Evolutionary conservation across 805 yeast species (phyloP), one percentile per base, ranked within the genome.

Genomic region (Yarrowia keelungensis): DNA sequence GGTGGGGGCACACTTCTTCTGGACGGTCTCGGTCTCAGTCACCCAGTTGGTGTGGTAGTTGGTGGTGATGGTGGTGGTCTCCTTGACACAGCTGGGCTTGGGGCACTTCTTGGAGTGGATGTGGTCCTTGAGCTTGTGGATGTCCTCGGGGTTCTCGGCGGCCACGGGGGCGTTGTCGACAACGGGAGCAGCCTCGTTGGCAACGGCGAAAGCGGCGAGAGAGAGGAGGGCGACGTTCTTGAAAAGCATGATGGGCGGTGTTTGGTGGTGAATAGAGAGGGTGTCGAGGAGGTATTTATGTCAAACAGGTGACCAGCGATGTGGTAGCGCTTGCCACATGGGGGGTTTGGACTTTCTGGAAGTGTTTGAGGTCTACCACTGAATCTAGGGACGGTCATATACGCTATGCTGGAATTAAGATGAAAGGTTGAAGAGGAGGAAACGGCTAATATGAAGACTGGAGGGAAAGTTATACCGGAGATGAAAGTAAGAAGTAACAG

Each of bases 201-300:
- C 61, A n/a, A 54, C 46, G n/a, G 14, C 61, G 8, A 54, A 54
- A 22, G 61, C 45, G 61, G 61, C 61, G 36, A 54, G 61, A 54
- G 61, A 54, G 46, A 54, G 61, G 11, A 54, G 12, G 36, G 61
- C 61, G 15, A 54, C 41, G 61, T 54, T 39, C 46, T 54, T 54
- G 61, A 54, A 41, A 54, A 54, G 61, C 61, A 54, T 54, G 45
- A 19, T 54, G 32, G 11, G 8, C 2, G 26, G 32, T 11, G 26
- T 4, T 47, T 26, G 53, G 14, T 51, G 58, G 22, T 3, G 35
- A 19, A 3, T 19, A 16, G n/a, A 7, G 43, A 11, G 43, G 15
- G 35, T 22, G 8, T n/a, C 12, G 32, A 15, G n/a, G 22, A 8
- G 43, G 15, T 53, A 53, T 53, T 53, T 53, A 38, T 53, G 12